Base-by-base conservation (phyloP, 305 asterid species). In the Fraxinus baroniana region DNA sequence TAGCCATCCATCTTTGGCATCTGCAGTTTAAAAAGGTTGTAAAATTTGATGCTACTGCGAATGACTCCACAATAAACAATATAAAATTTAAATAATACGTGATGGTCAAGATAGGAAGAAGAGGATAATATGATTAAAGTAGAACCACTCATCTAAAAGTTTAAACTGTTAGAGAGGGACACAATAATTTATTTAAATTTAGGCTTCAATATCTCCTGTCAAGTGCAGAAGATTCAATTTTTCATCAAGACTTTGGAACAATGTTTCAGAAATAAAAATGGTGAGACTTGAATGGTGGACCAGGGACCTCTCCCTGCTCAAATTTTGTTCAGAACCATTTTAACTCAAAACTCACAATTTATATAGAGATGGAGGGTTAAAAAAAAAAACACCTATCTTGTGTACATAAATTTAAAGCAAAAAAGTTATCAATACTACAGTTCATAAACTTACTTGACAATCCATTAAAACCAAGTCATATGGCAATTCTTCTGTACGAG, bases 1-100 rank as follows among this genome's bases (percentile, higher is more conserved):
- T 95, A 95, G 0, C 98, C 98, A 86, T 95, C 98, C 98, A 95
- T 95, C 89, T 92, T 94, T 26, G 98, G 98, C 98, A 95, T 95
- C 97, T 95, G 92, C 52, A 73, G 35, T 8, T 60, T 62, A 55
- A 79, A 62, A 17, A 77, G 46, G 18, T 33, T 15, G 24, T 71
- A 6, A 71, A 71, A 66, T 66, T 26, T 71, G 22, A 71, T 17
- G 8, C 75, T 70, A 70, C 22, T 30, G 39, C 4, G 5, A 71
- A 71, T 33, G 44, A 71, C 12, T 71, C 76, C 9, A 68, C 33
- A 10, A 57, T 36, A 72, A 39, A 76, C 33, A 44, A 66, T 62
- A 41, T 74, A 55, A 39, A 60, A 68, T 28, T 13, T 28, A 26
- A 68, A 30, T 28, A 68, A 68, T 26, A 68, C 20, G 9, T 12